A percentile compares a stretch with the other conserved stretches of the same genome.
Evolutionary conservation across 768 basidiomycete species (phyloP).

Genomic region (Tricholomella constricta): DNA sequence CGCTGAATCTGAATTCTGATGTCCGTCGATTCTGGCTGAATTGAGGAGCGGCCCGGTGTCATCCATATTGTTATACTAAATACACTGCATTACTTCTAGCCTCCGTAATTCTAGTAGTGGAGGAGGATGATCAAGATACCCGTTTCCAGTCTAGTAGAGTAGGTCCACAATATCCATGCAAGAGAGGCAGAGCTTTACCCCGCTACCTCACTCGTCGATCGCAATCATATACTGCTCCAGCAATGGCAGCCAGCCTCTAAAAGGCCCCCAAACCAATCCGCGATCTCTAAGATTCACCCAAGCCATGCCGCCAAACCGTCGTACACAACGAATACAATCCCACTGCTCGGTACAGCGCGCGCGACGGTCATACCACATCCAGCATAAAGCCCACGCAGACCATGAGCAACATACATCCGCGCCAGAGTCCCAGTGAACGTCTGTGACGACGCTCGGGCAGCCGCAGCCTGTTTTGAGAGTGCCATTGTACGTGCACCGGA

Average conservation of each 20-base stretch:
- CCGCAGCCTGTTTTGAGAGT: not conserved
- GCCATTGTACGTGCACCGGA: not conserved
- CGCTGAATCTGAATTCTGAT: too few relatives aligned
- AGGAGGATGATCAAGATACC: too few relatives aligned
- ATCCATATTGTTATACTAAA: too few relatives aligned
- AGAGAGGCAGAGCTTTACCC: not conserved
- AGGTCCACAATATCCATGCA: not conserved
- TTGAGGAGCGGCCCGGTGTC: too few relatives aligned
- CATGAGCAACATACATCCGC: conserved; percentile 74
- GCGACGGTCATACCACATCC: conserved; percentile 92
- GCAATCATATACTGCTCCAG: too few relatives aligned
- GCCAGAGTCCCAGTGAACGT: conserved; percentile 59
- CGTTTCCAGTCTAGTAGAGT: not conserved
- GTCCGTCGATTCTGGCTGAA: too few relatives aligned
- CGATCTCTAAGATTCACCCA: conserved; percentile 23
- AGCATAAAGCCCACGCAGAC: conserved; percentile 84
- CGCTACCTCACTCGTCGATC: too few relatives aligned
- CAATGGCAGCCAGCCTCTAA: not conserved
- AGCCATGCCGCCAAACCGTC: conserved; percentile 64
- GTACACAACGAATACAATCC: conserved; percentile 91
- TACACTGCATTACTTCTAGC: not conserved
- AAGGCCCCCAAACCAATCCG: not conserved
- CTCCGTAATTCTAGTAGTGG: not conserved
- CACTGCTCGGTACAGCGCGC: conserved; percentile 85
- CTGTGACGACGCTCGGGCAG: conserved; percentile 1